A percentile compares a stretch with the other conserved stretches of the same genome.
Conservation (phyloP, 2,329 filamentous ascomycete species). For the Simplicillium sp. region DNA sequence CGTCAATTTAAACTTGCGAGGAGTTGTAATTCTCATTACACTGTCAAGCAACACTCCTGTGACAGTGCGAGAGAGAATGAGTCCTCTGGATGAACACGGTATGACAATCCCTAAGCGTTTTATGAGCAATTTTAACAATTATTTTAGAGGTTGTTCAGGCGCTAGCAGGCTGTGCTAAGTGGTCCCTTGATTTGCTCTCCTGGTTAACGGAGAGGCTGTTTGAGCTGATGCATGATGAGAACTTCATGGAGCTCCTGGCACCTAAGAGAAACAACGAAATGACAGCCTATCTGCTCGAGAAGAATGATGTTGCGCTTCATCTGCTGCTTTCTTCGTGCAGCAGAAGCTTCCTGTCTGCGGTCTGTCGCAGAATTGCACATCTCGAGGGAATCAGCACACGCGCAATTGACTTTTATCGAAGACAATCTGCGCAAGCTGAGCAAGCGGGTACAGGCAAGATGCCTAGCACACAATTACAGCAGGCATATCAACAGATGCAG, state of each 20-base stretch:
- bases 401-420: constrained; percentile 42
- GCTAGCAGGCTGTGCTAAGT: constrained; percentile 65
- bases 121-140: constrained; percentile 5
- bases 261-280: constrained; percentile 38
- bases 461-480: constrained; percentile 43
- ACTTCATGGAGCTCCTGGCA: constrained; percentile 40
- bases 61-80: constrained; percentile 44
- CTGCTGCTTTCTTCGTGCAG: constrained; percentile 65
- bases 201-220: constrained; percentile 54
- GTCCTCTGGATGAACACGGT: constrained; percentile 51
- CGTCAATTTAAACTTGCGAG: constrained; percentile 65
- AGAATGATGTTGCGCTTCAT: constrained; percentile 50
- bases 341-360: constrained; percentile 60
- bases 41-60: constrained; percentile 50
- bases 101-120: constrained; percentile 7
- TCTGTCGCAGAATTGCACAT: constrained; percentile 54
- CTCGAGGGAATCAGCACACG: constrained; percentile 40
- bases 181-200: constrained; percentile 63
- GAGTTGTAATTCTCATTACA: constrained; percentile 56
- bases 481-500: constrained; percentile 46
- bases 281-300: constrained; percentile 39
- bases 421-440: constrained; percentile 29
- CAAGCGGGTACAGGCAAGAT: constrained; percentile 25
- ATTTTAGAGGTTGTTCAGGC: constrained; percentile 58
- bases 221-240: constrained; percentile 39